Conservation (phyloP, 192 early-diverging fungal genomes). For the Coemansia sp. region DNA sequence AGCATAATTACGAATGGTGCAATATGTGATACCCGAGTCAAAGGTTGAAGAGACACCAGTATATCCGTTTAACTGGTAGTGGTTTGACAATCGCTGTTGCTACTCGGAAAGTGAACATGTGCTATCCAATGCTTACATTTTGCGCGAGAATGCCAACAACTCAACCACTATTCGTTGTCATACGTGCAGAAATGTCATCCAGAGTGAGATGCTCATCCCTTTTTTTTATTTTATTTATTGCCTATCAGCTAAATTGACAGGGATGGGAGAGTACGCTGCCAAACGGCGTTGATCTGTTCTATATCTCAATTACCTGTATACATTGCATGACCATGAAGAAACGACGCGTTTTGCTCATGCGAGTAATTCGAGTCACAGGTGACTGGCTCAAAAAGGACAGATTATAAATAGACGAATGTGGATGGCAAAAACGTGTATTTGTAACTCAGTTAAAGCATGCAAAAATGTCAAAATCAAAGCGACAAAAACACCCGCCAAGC, state of each 20-base stretch:
- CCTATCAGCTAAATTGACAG: background rate
- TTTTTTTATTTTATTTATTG: no score
- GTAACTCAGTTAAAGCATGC: background rate
- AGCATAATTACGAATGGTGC: background rate
- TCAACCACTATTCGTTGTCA: background rate
- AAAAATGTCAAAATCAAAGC: background rate
- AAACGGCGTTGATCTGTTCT: background rate
- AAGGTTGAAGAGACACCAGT: background rate
- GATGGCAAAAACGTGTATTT: constrained; percentile 1
- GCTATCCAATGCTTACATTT: background rate
- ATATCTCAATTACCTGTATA: background rate
- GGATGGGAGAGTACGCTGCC: background rate
- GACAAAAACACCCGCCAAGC: constrained; percentile 1
- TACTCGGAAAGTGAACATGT: constrained; percentile 6
- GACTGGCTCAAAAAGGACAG: background rate
- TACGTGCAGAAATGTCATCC: background rate
- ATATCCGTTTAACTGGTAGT: background rate
- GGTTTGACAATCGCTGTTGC: background rate
- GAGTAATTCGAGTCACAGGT: background rate
- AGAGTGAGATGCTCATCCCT: background rate
- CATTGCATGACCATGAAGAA: background rate
- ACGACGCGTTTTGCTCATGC: background rate
- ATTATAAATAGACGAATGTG: background rate
- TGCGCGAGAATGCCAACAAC: background rate
- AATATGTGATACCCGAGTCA: constrained; percentile 1